Percentiles rank a stretch among this genome's conserved stretches.
Evolutionary conservation across 2,329 filamentous ascomycete species (phyloP).

Genomic region (Fusarium ramigenum): DNA sequence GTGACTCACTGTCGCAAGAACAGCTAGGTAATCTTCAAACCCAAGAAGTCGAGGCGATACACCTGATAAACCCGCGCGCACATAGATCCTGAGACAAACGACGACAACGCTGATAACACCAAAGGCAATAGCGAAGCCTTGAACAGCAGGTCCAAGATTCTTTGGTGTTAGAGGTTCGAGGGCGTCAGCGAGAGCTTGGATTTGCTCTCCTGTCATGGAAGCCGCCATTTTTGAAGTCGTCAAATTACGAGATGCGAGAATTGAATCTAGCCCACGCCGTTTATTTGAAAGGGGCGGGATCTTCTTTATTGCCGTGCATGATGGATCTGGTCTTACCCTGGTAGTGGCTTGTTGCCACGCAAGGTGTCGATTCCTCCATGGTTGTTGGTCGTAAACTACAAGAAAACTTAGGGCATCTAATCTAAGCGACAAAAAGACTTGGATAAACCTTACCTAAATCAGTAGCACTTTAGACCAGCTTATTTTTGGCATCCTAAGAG

Average conservation of each 20-base stretch:
- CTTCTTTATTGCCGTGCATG: neutral
- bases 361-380: neutral
- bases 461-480: accelerated
- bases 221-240: neutral
- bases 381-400: neutral
- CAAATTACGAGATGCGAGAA: neutral
- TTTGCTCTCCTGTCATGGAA: slow-evolving; percentile 11
- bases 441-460: no score
- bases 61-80: slow-evolving; percentile 7
- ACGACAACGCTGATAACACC: neutral
- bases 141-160: neutral
- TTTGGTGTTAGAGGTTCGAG: neutral
- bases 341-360: neutral
- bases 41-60: neutral
- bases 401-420: no score
- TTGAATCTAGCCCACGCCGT: neutral
- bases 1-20: neutral
- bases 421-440: no score
- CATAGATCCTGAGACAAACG: slow-evolving; percentile 2
- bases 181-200: neutral
- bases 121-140: slow-evolving; percentile 1
- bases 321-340: neutral
- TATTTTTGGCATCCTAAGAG: accelerated
- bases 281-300: neutral
- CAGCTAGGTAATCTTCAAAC: slow-evolving; percentile 6